Conservation (phyloP, 2,329 filamentous ascomycete species). For the Ilyonectria mors-panacis region DNA sequence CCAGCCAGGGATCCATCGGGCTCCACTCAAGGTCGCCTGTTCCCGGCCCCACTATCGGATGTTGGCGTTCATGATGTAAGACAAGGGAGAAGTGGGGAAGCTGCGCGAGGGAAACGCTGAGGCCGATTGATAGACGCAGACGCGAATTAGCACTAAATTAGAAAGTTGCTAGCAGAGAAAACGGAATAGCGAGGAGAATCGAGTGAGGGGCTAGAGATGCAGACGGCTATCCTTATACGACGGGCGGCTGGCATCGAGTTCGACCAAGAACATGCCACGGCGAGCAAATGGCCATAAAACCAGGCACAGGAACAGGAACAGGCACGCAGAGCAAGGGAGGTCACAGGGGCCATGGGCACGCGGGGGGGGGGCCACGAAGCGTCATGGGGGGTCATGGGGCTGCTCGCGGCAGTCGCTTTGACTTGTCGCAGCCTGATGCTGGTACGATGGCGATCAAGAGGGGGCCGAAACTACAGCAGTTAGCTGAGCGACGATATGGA, state of each 20-base stretch:
- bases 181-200: conserved; percentile 21
- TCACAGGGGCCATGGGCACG: conserved; percentile 41
- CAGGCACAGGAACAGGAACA: conserved; percentile 37
- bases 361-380: conserved; percentile 16
- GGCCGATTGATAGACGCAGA: conserved; percentile 17
- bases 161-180: conserved; percentile 15
- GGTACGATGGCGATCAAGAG: conserved; percentile 40
- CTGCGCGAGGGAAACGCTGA: conserved; percentile 19
- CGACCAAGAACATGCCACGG: conserved; percentile 14
- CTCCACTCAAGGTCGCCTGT: conserved; percentile 48
- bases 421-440: conserved; percentile 40
- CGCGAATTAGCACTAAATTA: neutral
- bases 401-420: conserved; percentile 38
- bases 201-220: conserved; percentile 35
- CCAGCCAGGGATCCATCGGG: conserved; percentile 42
- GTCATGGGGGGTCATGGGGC: conserved; percentile 34
- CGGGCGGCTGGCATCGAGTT: neutral
- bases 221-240: conserved; percentile 47
- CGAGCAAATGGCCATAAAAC: conserved; percentile 27
- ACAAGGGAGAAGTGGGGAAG: conserved; percentile 36
- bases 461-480: conserved; percentile 9
- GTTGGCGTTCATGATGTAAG: conserved; percentile 44
- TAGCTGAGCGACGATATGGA: conserved; percentile 1
- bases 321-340: conserved; percentile 34
- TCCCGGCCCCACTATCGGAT: conserved; percentile 50